Evolutionary conservation across 129 eudicot genomes (phyloP).

Genomic region (Tagetes patula): DNA sequence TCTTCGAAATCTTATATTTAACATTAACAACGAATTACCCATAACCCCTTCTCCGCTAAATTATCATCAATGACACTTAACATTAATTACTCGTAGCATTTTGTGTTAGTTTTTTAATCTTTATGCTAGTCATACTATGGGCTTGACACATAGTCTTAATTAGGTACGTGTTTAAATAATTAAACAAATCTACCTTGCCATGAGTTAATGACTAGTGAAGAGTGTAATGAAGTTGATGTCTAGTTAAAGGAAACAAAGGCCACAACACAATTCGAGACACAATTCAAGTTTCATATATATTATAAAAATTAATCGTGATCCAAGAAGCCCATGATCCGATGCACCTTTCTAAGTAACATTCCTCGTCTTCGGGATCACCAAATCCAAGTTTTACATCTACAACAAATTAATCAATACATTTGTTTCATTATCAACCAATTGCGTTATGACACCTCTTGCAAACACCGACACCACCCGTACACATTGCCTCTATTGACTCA

Average conservation of each 20-base stretch:
- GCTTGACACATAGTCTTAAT: no score
- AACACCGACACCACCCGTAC: slow-evolving; percentile 41
- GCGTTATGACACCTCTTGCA: slow-evolving; percentile 15
- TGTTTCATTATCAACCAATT: slow-evolving; percentile 33
- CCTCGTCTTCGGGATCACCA: slow-evolving; percentile 43
- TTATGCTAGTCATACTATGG: no score
- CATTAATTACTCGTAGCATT: no score
- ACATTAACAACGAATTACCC: no score
- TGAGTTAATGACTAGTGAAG: background rate
- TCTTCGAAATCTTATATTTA: no score
- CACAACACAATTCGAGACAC: slow-evolving; percentile 27
- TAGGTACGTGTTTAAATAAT: no score
- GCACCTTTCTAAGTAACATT: slow-evolving; percentile 46
- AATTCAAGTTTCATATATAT: slow-evolving; percentile 14
- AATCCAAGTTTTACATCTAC: slow-evolving; percentile 37
- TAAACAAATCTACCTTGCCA: background rate
- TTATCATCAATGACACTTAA: no score
- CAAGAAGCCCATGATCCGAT: slow-evolving; percentile 48
- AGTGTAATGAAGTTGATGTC: slow-evolving; percentile 19
- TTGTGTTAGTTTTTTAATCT: no score
- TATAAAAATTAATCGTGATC: slow-evolving; percentile 29
- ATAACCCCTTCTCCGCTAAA: no score
- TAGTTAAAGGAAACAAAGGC: slow-evolving; percentile 18
- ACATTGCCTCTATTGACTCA: slow-evolving; percentile 38
- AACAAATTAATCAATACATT: background rate